These are phyloP conservation scores for Cytospora paraplurivora DNA, from an alignment of 2,329 filamentous ascomycete species.

Conservation along the genomic window DNA sequence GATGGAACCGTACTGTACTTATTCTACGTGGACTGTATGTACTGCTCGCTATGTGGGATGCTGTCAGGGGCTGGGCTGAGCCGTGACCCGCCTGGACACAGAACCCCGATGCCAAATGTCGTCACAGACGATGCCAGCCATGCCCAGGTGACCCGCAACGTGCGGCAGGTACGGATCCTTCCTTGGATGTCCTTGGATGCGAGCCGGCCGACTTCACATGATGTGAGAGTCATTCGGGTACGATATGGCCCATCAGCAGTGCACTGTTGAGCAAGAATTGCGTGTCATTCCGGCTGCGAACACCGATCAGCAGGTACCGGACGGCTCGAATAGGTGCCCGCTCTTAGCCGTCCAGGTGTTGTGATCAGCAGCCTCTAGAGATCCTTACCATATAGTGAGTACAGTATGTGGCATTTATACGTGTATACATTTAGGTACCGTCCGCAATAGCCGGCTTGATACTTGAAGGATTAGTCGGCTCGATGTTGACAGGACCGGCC, in stretches of 20 bases:
- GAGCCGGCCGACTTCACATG: neutral
- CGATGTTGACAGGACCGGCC: neutral
- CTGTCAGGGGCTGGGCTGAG: slow-evolving; percentile 8
- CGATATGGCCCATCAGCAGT: too few species aligned
- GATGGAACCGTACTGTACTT: neutral
- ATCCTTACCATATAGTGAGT: too few species aligned
- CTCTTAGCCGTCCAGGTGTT: slow-evolving; percentile 19
- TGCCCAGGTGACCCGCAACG: slow-evolving; percentile 18
- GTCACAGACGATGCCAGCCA: slow-evolving; percentile 9
- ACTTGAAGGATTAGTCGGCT: neutral
- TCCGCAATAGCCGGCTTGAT: slow-evolving; percentile 18
- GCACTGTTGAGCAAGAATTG: too few species aligned
- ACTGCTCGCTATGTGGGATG: slow-evolving; percentile 5
- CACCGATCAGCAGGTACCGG: slow-evolving; percentile 24
- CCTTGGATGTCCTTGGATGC: neutral
- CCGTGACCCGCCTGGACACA: slow-evolving; percentile 1
- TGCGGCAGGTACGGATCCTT: neutral
- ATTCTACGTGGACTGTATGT: neutral
- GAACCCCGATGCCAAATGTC: slow-evolving; percentile 8
- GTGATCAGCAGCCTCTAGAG: slow-evolving; percentile 13
- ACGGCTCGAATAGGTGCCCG: slow-evolving; percentile 16
- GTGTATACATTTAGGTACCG: neutral
- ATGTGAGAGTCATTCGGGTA: neutral
- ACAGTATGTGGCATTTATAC: too few species aligned
- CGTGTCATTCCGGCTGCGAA: neutral